Conservation (phyloP, 768 basidiomycete genomes). For the Russula brevipes region DNA sequence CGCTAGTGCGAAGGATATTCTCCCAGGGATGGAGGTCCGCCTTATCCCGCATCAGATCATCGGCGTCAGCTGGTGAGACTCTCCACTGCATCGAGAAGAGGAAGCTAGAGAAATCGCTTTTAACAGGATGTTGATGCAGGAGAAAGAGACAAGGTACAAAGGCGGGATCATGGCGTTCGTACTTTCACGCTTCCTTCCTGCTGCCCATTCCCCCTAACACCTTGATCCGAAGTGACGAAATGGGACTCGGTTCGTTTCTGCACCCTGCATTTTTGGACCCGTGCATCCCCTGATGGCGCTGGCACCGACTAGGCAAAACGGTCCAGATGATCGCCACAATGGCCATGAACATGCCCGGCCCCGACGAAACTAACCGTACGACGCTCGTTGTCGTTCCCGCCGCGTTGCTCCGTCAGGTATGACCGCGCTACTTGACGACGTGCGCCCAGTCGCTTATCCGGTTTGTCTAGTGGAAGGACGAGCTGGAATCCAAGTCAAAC, state of each 20-base stretch:
- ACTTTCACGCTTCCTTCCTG: not conserved
- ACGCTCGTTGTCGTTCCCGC: constrained; percentile 75
- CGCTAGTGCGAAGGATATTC: constrained; percentile 45
- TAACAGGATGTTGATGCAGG: constrained; percentile 64
- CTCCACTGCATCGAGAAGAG: not conserved
- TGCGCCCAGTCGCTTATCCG: not conserved
- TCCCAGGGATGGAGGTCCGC: constrained; percentile 66
- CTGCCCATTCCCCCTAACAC: not conserved
- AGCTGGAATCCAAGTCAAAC: constrained; percentile 64
- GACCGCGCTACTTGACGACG: constrained; percentile 5
- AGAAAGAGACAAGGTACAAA: constrained; percentile 40
- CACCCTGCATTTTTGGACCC: not conserved
- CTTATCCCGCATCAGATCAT: constrained; percentile 72
- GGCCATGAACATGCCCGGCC: constrained; percentile 54
- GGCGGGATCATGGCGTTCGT: constrained; percentile 63
- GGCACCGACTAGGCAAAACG: constrained; percentile 47
- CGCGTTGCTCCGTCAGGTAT: constrained; percentile 64
- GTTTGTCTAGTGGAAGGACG: constrained; percentile 58
- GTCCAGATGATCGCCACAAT: constrained; percentile 80
- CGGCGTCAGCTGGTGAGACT: constrained; percentile 63
- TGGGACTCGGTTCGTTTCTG: constrained; percentile 46
- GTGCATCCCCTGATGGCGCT: not conserved
- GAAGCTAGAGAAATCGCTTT: too few species aligned
- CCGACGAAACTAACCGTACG: constrained; percentile 44
- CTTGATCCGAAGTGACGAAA: constrained; percentile 48